Conservation (phyloP, 2,329 filamentous ascomycete species). For the Fusarium chaquense region DNA sequence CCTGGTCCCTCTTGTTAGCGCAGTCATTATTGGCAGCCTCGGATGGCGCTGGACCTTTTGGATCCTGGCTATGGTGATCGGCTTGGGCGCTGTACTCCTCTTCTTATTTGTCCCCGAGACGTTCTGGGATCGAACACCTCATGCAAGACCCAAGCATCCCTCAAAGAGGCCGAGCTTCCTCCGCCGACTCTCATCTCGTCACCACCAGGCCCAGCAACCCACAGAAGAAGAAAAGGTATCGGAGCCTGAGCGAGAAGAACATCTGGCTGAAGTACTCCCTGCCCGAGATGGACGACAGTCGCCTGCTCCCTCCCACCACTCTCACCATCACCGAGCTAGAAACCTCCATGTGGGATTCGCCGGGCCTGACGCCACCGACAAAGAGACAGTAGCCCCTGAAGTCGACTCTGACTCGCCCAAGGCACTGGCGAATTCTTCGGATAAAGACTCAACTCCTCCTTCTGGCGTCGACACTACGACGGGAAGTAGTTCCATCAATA, state of each 20-base stretch:
- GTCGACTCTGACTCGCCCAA: slow-evolving; percentile 11
- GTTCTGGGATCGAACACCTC: slow-evolving; percentile 90
- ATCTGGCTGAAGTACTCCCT: slow-evolving; percentile 66
- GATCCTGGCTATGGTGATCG: slow-evolving; percentile 86
- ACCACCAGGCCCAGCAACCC: slow-evolving; percentile 39
- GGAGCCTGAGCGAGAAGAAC: slow-evolving; percentile 48
- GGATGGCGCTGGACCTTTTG: slow-evolving; percentile 94
- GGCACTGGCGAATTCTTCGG: neutral
- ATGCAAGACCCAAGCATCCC: slow-evolving; percentile 48
- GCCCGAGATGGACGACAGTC: slow-evolving; percentile 23
- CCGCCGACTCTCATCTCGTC: slow-evolving; percentile 61
- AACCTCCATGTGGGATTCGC: slow-evolving; percentile 70
- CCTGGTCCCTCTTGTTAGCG: slow-evolving; percentile 86
- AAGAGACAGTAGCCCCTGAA: slow-evolving; percentile 7
- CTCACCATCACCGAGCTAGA: slow-evolving; percentile 42
- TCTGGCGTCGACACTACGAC: slow-evolving; percentile 13
- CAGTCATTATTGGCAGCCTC: slow-evolving; percentile 80
- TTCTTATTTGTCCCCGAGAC: slow-evolving; percentile 96
- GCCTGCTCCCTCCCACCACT: slow-evolving; percentile 29
- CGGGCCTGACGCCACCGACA: slow-evolving; percentile 23
- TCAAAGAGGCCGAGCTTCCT: slow-evolving; percentile 61
- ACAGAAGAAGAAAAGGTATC: slow-evolving; percentile 5
- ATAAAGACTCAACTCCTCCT: neutral
- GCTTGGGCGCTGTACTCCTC: slow-evolving; percentile 75
- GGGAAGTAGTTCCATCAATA: slow-evolving; percentile 42